Evolutionary conservation across 495 filamentous ascomycete species (phyloP).

Genomic region (Neurospora hispaniola): DNA sequence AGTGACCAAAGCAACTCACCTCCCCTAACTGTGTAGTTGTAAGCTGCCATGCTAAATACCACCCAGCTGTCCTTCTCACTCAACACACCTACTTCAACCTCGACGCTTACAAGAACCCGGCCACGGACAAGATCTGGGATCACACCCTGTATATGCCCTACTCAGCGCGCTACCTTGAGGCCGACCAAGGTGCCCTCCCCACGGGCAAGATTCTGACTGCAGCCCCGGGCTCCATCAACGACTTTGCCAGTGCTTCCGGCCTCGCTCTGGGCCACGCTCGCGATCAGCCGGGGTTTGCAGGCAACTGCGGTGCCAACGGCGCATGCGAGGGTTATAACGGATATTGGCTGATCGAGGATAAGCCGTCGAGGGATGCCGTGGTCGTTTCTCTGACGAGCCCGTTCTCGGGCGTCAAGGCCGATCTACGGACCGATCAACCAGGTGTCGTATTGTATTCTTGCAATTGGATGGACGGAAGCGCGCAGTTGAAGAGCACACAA

Average conservation of each 20-base stretch:
- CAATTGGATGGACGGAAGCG: conserved; percentile 56
- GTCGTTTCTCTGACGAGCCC: conserved; percentile 46
- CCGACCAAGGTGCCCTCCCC: conserved; percentile 60
- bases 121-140: conserved; percentile 53
- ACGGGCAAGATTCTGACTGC: conserved; percentile 58
- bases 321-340: conserved; percentile 74
- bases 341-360: conserved; percentile 60
- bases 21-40: neutral
- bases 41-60: conserved; percentile 30
- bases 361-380: conserved; percentile 41
- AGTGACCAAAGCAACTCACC: conserved; percentile 4
- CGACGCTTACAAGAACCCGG: conserved; percentile 56
- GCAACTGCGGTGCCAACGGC: conserved; percentile 52
- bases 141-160: conserved; percentile 63
- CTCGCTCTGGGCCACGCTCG: conserved; percentile 59
- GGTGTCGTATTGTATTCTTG: conserved; percentile 65
- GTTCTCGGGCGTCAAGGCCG: conserved; percentile 57
- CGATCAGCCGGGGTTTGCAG: conserved; percentile 41
- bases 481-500: conserved; percentile 48
- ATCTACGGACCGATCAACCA: conserved; percentile 58
- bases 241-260: conserved; percentile 51
- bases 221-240: conserved; percentile 47
- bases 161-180: conserved; percentile 55
- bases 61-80: conserved; percentile 54
- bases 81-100: conserved; percentile 87